Conservation (phyloP, 1,284 basidiomycete genomes). For the Pterulicium gracile region DNA sequence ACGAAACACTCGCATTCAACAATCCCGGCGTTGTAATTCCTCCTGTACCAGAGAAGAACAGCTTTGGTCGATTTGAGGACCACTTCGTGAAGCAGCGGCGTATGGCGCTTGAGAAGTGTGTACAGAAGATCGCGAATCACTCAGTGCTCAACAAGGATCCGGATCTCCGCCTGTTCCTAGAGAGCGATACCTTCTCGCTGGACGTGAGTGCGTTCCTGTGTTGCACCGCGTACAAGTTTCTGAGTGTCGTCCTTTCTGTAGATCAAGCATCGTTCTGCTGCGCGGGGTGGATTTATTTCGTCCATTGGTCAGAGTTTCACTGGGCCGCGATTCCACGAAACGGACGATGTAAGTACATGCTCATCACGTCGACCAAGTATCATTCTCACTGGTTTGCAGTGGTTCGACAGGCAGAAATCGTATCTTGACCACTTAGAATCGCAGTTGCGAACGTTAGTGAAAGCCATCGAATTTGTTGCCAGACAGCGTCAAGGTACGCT, state of each 20-base stretch:
- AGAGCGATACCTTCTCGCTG: conserved; percentile 75
- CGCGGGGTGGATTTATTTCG: conserved; percentile 70
- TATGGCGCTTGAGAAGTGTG: conserved; percentile 77
- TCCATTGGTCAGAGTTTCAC: conserved; percentile 70
- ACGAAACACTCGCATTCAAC: conserved; percentile 80
- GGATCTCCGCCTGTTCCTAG: conserved; percentile 81
- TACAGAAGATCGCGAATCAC: conserved; percentile 83
- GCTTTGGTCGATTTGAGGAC: conserved; percentile 84
- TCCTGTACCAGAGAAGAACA: conserved; percentile 91
- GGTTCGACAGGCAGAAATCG: conserved; percentile 84
- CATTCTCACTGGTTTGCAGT: conserved; percentile 31
- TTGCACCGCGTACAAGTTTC: background rate
- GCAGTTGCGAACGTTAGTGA: conserved; percentile 79
- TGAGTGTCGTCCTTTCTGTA: conserved; percentile 21
- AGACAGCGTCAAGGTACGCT: conserved; percentile 65
- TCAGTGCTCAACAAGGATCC: conserved; percentile 77
- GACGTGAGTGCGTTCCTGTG: conserved; percentile 49
- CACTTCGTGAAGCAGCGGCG: conserved; percentile 82
- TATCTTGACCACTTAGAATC: conserved; percentile 88
- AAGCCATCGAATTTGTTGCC: conserved; percentile 73
- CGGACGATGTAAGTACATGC: conserved; percentile 62
- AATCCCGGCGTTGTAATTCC: conserved; percentile 98
- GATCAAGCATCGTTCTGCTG: conserved; percentile 78
- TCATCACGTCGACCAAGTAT: background rate
- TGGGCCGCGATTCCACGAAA: conserved; percentile 84